Evolutionary conservation across 164 flowering plant genomes (phyloP).

Genomic region (Aristolochia contorta): DNA sequence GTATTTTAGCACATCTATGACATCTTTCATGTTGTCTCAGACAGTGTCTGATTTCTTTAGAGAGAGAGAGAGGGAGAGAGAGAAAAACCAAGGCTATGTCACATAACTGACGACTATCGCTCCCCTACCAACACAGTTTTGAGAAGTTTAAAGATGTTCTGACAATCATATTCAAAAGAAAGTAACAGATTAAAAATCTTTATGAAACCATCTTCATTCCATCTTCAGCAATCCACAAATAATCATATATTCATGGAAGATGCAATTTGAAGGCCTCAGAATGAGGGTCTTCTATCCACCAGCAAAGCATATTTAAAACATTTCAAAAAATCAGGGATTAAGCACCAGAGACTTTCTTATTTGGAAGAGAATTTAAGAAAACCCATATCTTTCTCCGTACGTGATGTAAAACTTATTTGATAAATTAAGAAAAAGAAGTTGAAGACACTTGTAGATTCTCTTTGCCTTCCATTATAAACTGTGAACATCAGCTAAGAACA

Average conservation of each 20-base stretch:
- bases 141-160: not conserved
- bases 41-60: too few relatives aligned
- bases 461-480: too few relatives aligned
- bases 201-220: constrained; percentile 17
- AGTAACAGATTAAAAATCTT: not conserved
- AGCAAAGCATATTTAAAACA: constrained; percentile 60
- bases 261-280: constrained; percentile 58
- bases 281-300: constrained; percentile 76
- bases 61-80: too few relatives aligned
- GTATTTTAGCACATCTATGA: too few relatives aligned
- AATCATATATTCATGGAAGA: too few relatives aligned
- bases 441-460: too few relatives aligned
- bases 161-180: not conserved
- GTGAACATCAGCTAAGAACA: too few relatives aligned
- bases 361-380: too few relatives aligned
- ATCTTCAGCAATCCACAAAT: constrained; percentile 72
- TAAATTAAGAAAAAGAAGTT: too few relatives aligned
- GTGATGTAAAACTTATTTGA: too few relatives aligned
- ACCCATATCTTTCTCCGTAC: too few relatives aligned
- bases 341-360: not conserved
- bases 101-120: constrained; percentile 73
- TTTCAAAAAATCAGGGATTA: not conserved
- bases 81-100: constrained; percentile 51
- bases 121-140: constrained; percentile 33
- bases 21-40: too few relatives aligned